These are phyloP conservation scores for Vaccinium macrocarpon DNA, from an alignment of 148 eudicot species.

Conservation along the genomic window DNA sequence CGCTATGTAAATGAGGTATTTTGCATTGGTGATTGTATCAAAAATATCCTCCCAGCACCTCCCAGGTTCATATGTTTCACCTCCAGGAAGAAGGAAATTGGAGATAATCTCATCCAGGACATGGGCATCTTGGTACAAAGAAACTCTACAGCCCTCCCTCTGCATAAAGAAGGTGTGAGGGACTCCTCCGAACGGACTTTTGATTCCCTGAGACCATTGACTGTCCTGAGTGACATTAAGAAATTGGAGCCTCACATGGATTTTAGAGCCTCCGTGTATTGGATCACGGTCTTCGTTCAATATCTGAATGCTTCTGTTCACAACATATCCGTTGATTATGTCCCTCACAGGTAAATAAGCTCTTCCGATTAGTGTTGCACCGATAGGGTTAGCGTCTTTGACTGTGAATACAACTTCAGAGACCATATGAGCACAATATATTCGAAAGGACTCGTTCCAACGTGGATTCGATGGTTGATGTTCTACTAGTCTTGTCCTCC, in stretches of 20 bases:
- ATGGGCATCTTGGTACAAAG: constrained; percentile 42
- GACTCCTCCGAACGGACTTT: constrained; percentile 29
- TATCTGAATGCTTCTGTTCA: constrained; percentile 26
- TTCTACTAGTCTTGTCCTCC: constrained; percentile 30
- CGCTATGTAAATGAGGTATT: constrained; percentile 35
- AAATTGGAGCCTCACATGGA: constrained; percentile 32
- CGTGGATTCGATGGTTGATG: constrained; percentile 23
- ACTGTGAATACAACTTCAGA: constrained; percentile 34
- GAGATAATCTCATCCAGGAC: constrained; percentile 26
- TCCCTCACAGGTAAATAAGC: constrained; percentile 33
- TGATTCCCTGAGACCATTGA: constrained; percentile 32
- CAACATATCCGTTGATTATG: constrained; percentile 18
- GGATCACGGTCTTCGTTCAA: constrained; percentile 18
- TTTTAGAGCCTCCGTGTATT: constrained; percentile 25
- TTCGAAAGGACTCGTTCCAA: constrained; percentile 40
- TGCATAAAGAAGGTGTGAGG: constrained; percentile 41
- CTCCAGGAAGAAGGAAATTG: constrained; percentile 22
- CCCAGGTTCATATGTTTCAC: constrained; percentile 27
- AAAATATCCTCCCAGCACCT: constrained; percentile 47
- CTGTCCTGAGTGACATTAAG: constrained; percentile 27
- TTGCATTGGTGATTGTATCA: constrained; percentile 34
- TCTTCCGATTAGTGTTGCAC: constrained; percentile 33
- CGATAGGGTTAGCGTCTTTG: constrained; percentile 33
- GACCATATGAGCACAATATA: constrained; percentile 42
- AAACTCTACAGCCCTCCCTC: constrained; percentile 30